phyloP scores from a whole-genome alignment of 192 early-diverging fungal genomes.

The Linnemannia hyalina region DNA sequence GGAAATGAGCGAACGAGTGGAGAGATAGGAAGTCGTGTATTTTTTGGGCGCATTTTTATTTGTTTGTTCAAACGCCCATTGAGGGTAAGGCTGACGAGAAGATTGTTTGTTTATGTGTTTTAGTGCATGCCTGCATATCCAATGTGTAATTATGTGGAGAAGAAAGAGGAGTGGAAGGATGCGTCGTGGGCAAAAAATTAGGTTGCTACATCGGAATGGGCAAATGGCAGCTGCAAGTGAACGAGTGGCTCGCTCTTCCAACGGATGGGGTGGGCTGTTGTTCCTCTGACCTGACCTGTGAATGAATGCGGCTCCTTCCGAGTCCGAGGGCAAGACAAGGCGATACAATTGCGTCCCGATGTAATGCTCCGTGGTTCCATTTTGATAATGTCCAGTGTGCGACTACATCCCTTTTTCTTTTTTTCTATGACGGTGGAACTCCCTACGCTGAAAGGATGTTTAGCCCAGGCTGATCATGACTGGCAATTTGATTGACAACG shows the following conservation, averaged over 20 bases:
- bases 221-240: neutral
- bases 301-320: neutral
- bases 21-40: neutral
- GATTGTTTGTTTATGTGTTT: no score
- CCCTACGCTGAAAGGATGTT: neutral
- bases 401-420: no score
- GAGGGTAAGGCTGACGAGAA: no score
- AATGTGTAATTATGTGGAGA: slow-evolving; percentile 3
- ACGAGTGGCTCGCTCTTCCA: neutral
- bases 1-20: neutral
- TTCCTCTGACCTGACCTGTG: neutral
- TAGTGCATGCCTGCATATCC: slow-evolving; percentile 4
- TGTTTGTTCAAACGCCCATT: neutral
- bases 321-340: neutral
- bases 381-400: no score
- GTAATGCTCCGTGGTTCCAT: no score
- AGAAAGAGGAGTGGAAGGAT: neutral
- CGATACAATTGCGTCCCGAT: no score
- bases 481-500: neutral
- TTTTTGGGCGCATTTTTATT: neutral
- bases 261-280: neutral
- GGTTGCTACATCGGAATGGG: no score
- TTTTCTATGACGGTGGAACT: no score
- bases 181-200: neutral
- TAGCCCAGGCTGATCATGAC: neutral